Conservation (phyloP, 1,284 basidiomycete genomes). For the Meira nashicola region DNA sequence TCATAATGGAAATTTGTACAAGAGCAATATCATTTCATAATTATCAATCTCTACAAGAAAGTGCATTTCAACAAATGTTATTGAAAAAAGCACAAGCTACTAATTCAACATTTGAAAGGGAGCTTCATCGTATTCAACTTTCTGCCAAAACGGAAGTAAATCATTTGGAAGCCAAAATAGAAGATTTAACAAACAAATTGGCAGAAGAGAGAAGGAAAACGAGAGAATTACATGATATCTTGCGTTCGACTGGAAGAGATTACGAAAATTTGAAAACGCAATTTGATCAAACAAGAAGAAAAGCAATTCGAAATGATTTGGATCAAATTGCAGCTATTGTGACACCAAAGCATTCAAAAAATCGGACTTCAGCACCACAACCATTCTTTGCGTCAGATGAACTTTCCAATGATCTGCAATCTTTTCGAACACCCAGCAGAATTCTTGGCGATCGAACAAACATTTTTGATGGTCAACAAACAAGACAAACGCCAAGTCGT, state of each 20-base stretch:
- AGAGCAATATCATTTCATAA: conserved; percentile 4
- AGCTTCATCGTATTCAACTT: too few species aligned
- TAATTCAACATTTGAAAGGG: too few species aligned
- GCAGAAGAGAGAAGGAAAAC: not conserved
- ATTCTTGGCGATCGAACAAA: too few species aligned
- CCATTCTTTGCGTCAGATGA: not conserved
- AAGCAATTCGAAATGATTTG: not conserved
- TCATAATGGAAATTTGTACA: conserved; percentile 8
- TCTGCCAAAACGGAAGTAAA: not conserved
- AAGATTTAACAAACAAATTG: not conserved
- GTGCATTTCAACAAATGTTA: conserved; percentile 7
- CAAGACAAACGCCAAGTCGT: too few species aligned
- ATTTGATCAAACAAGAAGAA: not conserved
- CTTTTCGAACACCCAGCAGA: too few species aligned
- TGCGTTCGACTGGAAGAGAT: not conserved
- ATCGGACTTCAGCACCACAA: conserved; percentile 1
- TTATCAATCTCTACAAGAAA: conserved; percentile 1
- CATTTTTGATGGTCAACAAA: too few species aligned
- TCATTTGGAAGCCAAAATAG: not conserved
- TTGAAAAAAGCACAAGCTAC: conserved; percentile 5
- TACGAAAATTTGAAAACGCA: not conserved
- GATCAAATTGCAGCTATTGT: not conserved
- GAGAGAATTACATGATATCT: not conserved
- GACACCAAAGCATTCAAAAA: not conserved
- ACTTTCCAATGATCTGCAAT: too few species aligned